These are phyloP conservation scores for Skeletonema marinoi DNA, from an alignment of 108 stramenopile genomes.

Conservation along the genomic window DNA sequence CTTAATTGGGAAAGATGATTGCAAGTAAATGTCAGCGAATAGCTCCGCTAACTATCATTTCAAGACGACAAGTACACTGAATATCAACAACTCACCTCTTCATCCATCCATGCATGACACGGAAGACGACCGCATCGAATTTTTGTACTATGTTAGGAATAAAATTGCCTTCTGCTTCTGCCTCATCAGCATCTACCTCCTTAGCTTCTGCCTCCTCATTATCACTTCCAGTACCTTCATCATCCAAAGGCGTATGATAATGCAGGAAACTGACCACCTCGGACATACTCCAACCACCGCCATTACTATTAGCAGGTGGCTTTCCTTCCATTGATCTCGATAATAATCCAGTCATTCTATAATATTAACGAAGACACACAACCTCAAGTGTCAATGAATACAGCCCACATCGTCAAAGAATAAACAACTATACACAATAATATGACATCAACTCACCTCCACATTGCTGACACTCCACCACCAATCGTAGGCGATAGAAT, in stretches of 20 bases:
- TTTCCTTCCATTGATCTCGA: constrained; percentile 2
- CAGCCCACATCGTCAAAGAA: neutral
- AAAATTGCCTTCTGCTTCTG: too few relatives aligned
- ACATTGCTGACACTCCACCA: constrained; percentile 34
- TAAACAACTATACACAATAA: too few relatives aligned
- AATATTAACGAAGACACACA: neutral
- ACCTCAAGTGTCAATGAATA: neutral
- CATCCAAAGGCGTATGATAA: neutral
- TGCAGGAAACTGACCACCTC: constrained; percentile 11
- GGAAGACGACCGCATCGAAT: constrained; percentile 49
- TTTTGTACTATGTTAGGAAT: neutral
- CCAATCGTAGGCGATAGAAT: constrained; percentile 25
- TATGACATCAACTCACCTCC: constrained; percentile 10
- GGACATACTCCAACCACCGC: constrained; percentile 44
- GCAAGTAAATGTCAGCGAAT: neutral
- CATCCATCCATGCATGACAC: constrained; percentile 57
- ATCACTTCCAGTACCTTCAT: neutral
- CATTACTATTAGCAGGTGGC: constrained; percentile 17
- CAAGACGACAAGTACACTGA: too few relatives aligned
- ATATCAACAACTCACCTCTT: neutral
- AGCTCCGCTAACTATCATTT: too few relatives aligned
- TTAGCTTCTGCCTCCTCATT: neutral
- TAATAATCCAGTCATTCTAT: constrained; percentile 35
- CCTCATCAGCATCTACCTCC: neutral
- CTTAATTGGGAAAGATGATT: neutral